phyloP scores from a whole-genome alignment of 2,329 filamentous ascomycete species.

The Fusarium sterilihyphosum region DNA sequence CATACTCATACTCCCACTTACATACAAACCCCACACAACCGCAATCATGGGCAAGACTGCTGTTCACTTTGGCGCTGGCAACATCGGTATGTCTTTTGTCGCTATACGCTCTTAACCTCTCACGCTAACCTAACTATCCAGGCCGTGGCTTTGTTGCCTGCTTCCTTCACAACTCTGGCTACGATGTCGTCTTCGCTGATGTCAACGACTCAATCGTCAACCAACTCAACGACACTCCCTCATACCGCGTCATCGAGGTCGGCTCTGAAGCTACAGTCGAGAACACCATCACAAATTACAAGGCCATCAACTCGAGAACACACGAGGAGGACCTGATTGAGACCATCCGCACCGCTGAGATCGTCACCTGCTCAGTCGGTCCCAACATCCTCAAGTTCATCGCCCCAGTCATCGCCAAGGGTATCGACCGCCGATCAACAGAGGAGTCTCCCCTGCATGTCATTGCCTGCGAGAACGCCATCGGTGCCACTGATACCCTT shows the following conservation, averaged over 20 bases:
- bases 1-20: slow-evolving; percentile 6
- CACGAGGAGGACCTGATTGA: slow-evolving; percentile 83
- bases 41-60: slow-evolving; percentile 68
- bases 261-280: slow-evolving; percentile 82
- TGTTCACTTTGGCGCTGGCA: slow-evolving; percentile 87
- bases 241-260: slow-evolving; percentile 94
- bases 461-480: slow-evolving; percentile 98
- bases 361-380: slow-evolving; percentile 96
- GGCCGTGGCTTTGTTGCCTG: slow-evolving; percentile 86
- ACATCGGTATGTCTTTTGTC: slow-evolving; percentile 70
- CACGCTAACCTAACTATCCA: slow-evolving; percentile 40
- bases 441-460: slow-evolving; percentile 78
- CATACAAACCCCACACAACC: slow-evolving; percentile 14
- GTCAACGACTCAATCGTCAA: slow-evolving; percentile 87
- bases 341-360: slow-evolving; percentile 86
- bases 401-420: slow-evolving; percentile 94
- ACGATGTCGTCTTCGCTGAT: slow-evolving; percentile 96
- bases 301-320: slow-evolving; percentile 93
- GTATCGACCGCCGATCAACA: slow-evolving; percentile 79
- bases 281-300: slow-evolving; percentile 92
- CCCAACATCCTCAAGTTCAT: slow-evolving; percentile 97
- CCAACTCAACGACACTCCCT: slow-evolving; percentile 76
- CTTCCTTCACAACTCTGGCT: slow-evolving; percentile 94
- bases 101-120: background rate
- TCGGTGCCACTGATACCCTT: slow-evolving; percentile 90